Percentiles rank a stretch among this genome's conserved stretches.
Evolutionary conservation across 192 early-diverging fungal species (phyloP).

Genomic region (Glomus cerebriforme): DNA sequence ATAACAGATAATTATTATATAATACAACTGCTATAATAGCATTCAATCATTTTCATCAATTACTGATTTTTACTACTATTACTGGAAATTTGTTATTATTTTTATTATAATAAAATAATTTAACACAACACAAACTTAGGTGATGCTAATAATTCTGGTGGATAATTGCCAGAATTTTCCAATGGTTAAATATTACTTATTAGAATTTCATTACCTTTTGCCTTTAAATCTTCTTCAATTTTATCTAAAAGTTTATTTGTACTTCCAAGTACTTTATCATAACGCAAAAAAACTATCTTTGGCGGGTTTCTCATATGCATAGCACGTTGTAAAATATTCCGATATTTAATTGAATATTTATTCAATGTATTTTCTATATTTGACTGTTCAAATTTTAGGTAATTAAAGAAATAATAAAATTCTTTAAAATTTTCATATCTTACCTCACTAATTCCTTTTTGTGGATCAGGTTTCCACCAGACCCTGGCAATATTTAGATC

Average conservation of each 20-base stretch:
- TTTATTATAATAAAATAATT: too few species aligned
- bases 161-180: too few species aligned
- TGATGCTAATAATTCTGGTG: too few species aligned
- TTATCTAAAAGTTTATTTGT: conserved; percentile 15
- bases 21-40: neutral
- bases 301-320: conserved; percentile 9
- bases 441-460: conserved; percentile 12
- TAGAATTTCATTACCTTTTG: neutral
- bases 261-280: neutral
- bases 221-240: conserved; percentile 5
- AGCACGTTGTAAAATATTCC: neutral
- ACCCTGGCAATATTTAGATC: neutral
- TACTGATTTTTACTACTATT: neutral
- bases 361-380: neutral
- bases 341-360: neutral
- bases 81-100: neutral
- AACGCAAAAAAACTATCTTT: conserved; percentile 13
- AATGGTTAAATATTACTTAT: too few species aligned
- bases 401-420: neutral
- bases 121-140: too few species aligned
- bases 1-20: neutral
- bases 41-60: neutral
- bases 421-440: neutral
- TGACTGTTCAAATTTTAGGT: neutral
- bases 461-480: conserved; percentile 24